Conservation (phyloP, 495 filamentous ascomycete species). For the Extremus antarcticus region DNA sequence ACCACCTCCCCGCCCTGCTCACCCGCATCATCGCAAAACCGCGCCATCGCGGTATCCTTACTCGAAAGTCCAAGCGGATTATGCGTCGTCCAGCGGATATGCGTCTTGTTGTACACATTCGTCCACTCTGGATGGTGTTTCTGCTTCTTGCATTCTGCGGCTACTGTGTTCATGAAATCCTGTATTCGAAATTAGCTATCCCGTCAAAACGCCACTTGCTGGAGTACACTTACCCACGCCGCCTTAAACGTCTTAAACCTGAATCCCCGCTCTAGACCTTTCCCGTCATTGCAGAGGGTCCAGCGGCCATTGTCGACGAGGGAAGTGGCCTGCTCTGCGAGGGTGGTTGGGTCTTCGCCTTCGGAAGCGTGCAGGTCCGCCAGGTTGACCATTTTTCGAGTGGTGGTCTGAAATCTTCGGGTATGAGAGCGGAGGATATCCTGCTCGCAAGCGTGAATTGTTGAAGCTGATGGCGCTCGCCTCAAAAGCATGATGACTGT, state of each 20-base stretch:
- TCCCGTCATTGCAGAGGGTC: slow-evolving; percentile 11
- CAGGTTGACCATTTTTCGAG: background rate
- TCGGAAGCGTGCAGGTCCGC: background rate
- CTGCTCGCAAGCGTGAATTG: no score
- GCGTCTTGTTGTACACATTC: slow-evolving; percentile 21
- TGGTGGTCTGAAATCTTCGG: background rate
- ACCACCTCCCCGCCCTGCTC: slow-evolving; percentile 3
- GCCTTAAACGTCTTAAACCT: slow-evolving; percentile 23
- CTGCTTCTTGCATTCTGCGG: slow-evolving; percentile 17
- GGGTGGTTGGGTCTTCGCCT: background rate
- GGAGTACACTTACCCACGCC: slow-evolving; percentile 17
- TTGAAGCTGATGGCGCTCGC: no score
- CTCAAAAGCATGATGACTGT: no score
- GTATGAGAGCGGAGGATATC: background rate
- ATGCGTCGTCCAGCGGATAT: slow-evolving; percentile 25
- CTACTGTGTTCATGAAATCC: slow-evolving; percentile 24
- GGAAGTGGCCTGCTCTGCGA: background rate
- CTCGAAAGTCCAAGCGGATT: slow-evolving; percentile 14
- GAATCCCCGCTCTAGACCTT: slow-evolving; percentile 18
- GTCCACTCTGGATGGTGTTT: slow-evolving; percentile 25
- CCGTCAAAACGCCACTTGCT: no score
- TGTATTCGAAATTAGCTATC: background rate
- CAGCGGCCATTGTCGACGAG: slow-evolving; percentile 10
- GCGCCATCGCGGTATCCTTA: slow-evolving; percentile 20
- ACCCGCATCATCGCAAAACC: slow-evolving; percentile 17